Evolutionary conservation across 2,329 filamentous ascomycete genomes (phyloP), one percentile per base, ranked within the genome.

Genomic region (Paecilomyces sp.): DNA sequence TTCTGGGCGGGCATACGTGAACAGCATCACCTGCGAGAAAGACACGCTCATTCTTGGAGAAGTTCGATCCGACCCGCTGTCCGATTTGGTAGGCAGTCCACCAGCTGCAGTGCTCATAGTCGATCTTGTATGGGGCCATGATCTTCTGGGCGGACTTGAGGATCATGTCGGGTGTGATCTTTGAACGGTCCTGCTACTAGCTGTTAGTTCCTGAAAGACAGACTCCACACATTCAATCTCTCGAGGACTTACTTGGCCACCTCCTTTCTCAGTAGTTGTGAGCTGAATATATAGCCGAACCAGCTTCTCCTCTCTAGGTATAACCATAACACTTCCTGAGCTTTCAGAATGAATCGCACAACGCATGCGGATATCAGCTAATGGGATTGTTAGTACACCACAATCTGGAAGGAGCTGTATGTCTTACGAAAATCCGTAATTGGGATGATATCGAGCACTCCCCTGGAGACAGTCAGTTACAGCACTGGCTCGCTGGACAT

Each of bases 21-120:
- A 84, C 83, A 1, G 85, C 87, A 70, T 90, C 88, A 1, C 88
- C 88, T 0, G 87, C 85, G 3, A 91, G 77, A 69, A 92, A 91
- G 9, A 92, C 79, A 3, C 86, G 80, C 25, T 82, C 79, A 12
- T 77, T 72, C 6, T 78, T 77, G 50, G 80, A 82, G 70, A 88
- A 88, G 51, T 79, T 76, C 1, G 78, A 80, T 3, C 82, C 84
- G 0, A 88, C 81, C 5, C 88, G 79, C 67, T 89, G 87, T 0
- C 86, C 86, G 54, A 90, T 88, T 62, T 88, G 82, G 64, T 88
- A 89, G 0, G 83, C 85, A 0, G 83, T 85, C 83, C 85, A 88
- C 85, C 86, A 89, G 64, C 87, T 83, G 59, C 85, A 85, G 61
- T 88, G 82, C 36, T 82, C 74, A 64, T 88, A 89, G 0, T 81